These are phyloP conservation scores for Globisporangium perplexum DNA, from an alignment of 352 stramenopile genomes.

Conservation along the genomic window DNA sequence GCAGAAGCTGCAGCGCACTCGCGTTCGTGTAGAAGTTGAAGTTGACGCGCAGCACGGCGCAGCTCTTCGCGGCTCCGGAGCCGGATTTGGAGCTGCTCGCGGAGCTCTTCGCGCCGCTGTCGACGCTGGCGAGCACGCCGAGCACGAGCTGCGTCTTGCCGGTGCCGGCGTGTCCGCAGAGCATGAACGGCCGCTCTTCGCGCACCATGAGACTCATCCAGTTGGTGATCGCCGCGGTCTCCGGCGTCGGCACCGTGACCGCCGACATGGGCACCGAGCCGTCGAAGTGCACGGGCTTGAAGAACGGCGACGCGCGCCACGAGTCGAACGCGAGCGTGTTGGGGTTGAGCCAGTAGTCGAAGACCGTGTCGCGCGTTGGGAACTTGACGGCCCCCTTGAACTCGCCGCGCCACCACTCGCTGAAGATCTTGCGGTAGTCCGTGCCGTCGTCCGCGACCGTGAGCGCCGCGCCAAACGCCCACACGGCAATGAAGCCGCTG, in stretches of 20 bases:
- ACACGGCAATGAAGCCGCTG: slow-evolving; percentile 92
- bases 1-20: slow-evolving; percentile 60
- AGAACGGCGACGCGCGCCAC: slow-evolving; percentile 92
- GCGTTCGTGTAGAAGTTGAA: slow-evolving; percentile 86
- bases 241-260: slow-evolving; percentile 91
- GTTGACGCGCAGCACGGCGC: slow-evolving; percentile 67
- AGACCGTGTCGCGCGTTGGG: slow-evolving; percentile 91
- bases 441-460: slow-evolving; percentile 90
- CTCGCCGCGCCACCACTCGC: slow-evolving; percentile 91
- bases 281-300: slow-evolving; percentile 77
- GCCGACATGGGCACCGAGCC: slow-evolving; percentile 69
- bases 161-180: slow-evolving; percentile 89
- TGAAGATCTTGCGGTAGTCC: slow-evolving; percentile 92
- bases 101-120: slow-evolving; percentile 21
- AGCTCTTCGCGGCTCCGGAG: slow-evolving; percentile 26
- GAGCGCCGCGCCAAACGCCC: slow-evolving; percentile 88
- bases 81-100: slow-evolving; percentile 8
- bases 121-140: slow-evolving; percentile 60
- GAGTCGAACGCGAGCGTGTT: slow-evolving; percentile 87
- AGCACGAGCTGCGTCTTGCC: slow-evolving; percentile 94
- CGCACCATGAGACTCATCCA: slow-evolving; percentile 94
- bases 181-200: slow-evolving; percentile 91
- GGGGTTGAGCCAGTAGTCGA: slow-evolving; percentile 96
- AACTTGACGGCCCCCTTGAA: slow-evolving; percentile 95
- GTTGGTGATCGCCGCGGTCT: slow-evolving; percentile 90